Base-by-base conservation (phyloP, 2,329 filamentous ascomycete genomes). In the Colletotrichum orbiculare region DNA sequence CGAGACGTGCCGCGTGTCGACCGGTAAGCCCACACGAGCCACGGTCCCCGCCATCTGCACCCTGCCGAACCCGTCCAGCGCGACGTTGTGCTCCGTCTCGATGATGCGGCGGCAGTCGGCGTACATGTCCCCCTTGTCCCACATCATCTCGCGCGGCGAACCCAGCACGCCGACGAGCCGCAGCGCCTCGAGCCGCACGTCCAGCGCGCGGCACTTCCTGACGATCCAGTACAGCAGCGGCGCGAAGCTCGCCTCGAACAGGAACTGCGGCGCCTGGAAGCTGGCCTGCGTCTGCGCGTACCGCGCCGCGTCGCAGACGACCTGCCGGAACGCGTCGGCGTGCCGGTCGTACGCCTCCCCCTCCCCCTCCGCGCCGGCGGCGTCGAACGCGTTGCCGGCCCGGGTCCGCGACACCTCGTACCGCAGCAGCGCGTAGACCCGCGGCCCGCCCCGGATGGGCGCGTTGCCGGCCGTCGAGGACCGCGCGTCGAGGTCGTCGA, bases 121-220 rank as follows among this genome's bases (percentile, higher is more conserved):
- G 25, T 38, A 54, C 6, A 66, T 2, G 17, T 56, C 60, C 12
- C 25, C 42, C 17, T 42, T 35, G 4, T 49, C 42, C 58, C 50
- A 55, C 1, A 43, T 41, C 10, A 37, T 35, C 15, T 61, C 58
- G 13, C 47, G 49, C 3, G 81, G 74, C 2, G 57, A 52, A 6
- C 45, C 45, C 17, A 61, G 15, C 10, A 13, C 41, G 2, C 38
- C 35, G 2, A 65, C 38, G 7, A 81, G 72, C 8, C 73, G 69
- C 0, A 81, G 71, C 0, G 80, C 80, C 2, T 76, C 73, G 2
- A 79, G 73, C 6, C 80, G 71, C 2, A 81, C 72, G 10, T 76
- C 69, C 0, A 76, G 83, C 62, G 56, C 47, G 4, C 56, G 47
- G 48, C 56, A 60, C 17, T 60, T 60, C 0, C 39, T 45, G n/a